Evolutionary conservation across 345 rosid species (phyloP), one percentile per base, ranked within the genome.

Genomic region (Eucalyptus curtisii): DNA sequence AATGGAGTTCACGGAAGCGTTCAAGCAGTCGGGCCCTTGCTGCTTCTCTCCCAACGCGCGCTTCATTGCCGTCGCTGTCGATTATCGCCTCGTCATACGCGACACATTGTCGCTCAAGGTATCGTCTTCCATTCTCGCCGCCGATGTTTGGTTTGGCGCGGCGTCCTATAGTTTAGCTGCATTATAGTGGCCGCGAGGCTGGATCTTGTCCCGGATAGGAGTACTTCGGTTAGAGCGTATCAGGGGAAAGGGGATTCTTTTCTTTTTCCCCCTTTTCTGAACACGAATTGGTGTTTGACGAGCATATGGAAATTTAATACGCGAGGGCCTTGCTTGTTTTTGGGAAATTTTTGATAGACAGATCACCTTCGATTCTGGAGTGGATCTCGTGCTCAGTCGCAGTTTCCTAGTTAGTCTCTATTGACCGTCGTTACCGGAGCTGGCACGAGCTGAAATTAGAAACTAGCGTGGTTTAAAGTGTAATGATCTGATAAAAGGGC

Each of bases 1-100:
- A 89, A 98, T 98, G 99, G 99, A 98, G 91, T 98, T 97, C 87
- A 97, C 99, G 4, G 99, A 95, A 33, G 90, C 99, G 88, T 95
- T 93, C 90, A 95, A 96, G 91, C 99, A 94, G 90, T 93, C 99
- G 30, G 99, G 99, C 53, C 97, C 98, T 42, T 95, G 95, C 89
- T 95, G 96, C 87, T 97, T 97, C 91, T 97, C 99, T 31, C 99
- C 99, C 52, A 95, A 97, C 91, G 91, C 98, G 85, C 97, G 97
- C 52, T 96, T 94, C 93, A 91, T 96, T 71, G 99, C 99, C 89
- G 95, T 95, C 89, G 98, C 98, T 40, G 96, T 93, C 13, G 98
- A 95, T 90, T 97, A 96, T 49, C 98, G 99, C 68, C 95, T 98
- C 86, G 99, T 98, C 88, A 94, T 98, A 86, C 97, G 99, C 7